Evolutionary conservation across 306 rosid species (phyloP), one percentile per base, ranked within the genome.

Genomic region (Dalbergia cochinchinensis): DNA sequence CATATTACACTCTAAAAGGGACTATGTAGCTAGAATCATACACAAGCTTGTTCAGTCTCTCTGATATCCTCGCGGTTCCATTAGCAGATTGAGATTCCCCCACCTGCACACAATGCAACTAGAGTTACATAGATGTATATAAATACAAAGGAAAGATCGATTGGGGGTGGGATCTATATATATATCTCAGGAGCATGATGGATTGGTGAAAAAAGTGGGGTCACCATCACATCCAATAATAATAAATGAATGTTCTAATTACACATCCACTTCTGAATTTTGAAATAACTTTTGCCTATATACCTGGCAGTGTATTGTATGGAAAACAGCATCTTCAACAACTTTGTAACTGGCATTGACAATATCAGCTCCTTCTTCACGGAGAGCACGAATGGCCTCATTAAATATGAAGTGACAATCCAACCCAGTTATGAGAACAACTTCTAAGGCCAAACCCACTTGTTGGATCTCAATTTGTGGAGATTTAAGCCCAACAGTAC

Each of bases 301-400:
- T 13, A 88, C 97, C 91, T 83, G 74, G 10, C 85, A 86, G 63
- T 89, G 94, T 54, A 91, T 88, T 6, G 87, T 84, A 74, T 93
- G 92, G 72, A 88, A 88, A 62, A 83, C 74, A 13, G 72, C 61
- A 69, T 89, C 89, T 65, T 67, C 65, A 48, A 70, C 78, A 63
- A 81, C 86, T 6, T 85, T 81, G 75, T 85, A 91, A 67, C 82
- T 86, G 62, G 96, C 92, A 76, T 77, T 84, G 20, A 91, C 85
- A 84, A 91, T 66, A 76, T 89, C 92, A 7, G 88, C 88, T 77
- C 89, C 91, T 65, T 88, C 91, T 82, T 93, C 88, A 7, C 76
- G 84, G 75, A 93, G 88, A 60, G 88, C 54, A 1, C 90, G 88
- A 79, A 93, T 62, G 9, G 88, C 65, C 41, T 85, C 89, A 14